phyloP scores from a whole-genome alignment of 352 stramenopile species.

The Pilasporangium apinafurcum region DNA sequence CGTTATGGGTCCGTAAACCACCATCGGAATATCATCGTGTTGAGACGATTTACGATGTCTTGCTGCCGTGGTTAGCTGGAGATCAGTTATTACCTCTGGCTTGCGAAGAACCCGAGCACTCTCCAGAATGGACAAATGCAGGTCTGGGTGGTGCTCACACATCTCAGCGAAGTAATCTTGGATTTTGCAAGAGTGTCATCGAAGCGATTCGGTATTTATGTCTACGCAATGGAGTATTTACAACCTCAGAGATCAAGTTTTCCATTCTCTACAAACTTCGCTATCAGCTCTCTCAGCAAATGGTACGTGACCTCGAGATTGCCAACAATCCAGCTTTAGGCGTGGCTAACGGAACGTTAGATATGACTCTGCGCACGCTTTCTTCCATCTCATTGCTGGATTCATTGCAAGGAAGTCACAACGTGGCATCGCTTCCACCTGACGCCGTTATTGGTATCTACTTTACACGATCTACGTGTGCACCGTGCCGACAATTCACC shows the following conservation, averaged over 20 bases:
- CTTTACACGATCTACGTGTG: slow-evolving; percentile 46
- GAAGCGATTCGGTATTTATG: slow-evolving; percentile 74
- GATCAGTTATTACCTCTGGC: slow-evolving; percentile 67
- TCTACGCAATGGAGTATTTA: slow-evolving; percentile 46
- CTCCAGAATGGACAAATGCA: slow-evolving; percentile 17
- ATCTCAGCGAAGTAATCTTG: slow-evolving; percentile 61
- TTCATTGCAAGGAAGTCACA: slow-evolving; percentile 65
- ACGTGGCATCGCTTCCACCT: slow-evolving; percentile 34
- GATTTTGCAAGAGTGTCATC: slow-evolving; percentile 79
- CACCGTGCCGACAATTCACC: slow-evolving; percentile 43
- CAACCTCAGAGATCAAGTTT: slow-evolving; percentile 58
- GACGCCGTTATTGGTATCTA: slow-evolving; percentile 71
- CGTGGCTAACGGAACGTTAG: slow-evolving; percentile 33
- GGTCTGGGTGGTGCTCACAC: slow-evolving; percentile 40
- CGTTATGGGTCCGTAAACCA: slow-evolving; percentile 78
- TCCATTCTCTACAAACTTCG: slow-evolving; percentile 59
- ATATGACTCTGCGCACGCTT: slow-evolving; percentile 51
- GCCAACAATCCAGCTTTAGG: slow-evolving; percentile 46
- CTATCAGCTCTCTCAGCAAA: slow-evolving; percentile 55
- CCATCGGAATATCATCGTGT: slow-evolving; percentile 84
- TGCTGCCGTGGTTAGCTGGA: slow-evolving; percentile 81
- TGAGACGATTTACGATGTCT: slow-evolving; percentile 86
- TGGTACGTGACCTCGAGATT: slow-evolving; percentile 48
- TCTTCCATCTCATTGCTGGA: slow-evolving; percentile 63
- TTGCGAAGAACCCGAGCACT: slow-evolving; percentile 28